phyloP scores from a whole-genome alignment of 2,329 filamentous ascomycete species.

The Zymoseptoria crescenta region DNA sequence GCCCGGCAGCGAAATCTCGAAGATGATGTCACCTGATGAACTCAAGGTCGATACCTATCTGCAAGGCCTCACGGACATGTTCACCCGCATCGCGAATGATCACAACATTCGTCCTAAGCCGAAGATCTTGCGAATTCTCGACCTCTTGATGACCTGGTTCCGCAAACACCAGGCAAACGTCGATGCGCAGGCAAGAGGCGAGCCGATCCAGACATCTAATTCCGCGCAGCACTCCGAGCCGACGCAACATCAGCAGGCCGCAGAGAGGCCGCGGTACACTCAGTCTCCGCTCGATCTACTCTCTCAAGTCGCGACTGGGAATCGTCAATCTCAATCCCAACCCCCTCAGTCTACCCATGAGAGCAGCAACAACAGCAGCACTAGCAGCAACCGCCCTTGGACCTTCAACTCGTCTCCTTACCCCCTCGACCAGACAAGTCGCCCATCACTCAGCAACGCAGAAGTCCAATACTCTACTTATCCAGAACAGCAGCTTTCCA shows the following conservation, averaged over 20 bases:
- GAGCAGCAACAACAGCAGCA: conserved; percentile 8
- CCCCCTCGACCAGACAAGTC: conserved; percentile 14
- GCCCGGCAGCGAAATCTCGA: conserved; percentile 42
- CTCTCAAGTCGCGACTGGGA: conserved; percentile 19
- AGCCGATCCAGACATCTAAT: conserved; percentile 4
- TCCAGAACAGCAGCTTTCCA: conserved; percentile 3
- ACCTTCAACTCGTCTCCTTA: conserved; percentile 15
- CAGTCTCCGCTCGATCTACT: conserved; percentile 21
- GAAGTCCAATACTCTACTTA: conserved; percentile 11
- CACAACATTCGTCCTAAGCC: conserved; percentile 33
- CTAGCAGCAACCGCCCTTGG: conserved; percentile 14
- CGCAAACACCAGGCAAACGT: conserved; percentile 28
- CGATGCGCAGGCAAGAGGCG: conserved; percentile 15
- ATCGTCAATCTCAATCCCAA: conserved; percentile 3
- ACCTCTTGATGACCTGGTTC: conserved; percentile 40
- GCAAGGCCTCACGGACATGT: conserved; percentile 40
- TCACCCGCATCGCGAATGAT: conserved; percentile 14
- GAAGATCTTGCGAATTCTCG: conserved; percentile 42
- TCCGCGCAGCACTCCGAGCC: conserved; percentile 1
- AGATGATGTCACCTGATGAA: conserved; percentile 41
- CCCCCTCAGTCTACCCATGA: neutral
- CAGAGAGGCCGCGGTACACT: conserved; percentile 1
- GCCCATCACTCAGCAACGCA: conserved; percentile 11
- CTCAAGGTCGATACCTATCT: conserved; percentile 41
- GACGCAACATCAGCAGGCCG: conserved; percentile 1